Base-by-base conservation (phyloP, 495 filamentous ascomycete genomes). In the Thermochaetoides thermophila region DNA sequence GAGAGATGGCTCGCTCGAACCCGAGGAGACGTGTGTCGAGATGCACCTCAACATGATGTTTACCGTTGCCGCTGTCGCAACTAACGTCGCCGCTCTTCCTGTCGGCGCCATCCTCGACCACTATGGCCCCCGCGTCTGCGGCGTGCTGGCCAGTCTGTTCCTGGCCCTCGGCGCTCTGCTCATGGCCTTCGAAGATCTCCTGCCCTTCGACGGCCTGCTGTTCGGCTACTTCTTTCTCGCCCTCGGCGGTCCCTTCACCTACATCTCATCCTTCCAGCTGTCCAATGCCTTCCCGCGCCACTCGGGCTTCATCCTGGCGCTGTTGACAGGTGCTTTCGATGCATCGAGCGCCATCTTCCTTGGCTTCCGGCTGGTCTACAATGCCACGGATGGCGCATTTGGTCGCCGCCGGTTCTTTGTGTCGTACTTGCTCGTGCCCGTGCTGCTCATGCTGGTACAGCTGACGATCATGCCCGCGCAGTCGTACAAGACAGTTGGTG, bases 31-130 rank as follows among this genome's bases (percentile, higher is more conserved):
- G 0, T 65, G 66, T 34, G 70, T 84, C 13, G 84, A 93, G 50
- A 74, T 92, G 29, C 70, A 77, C 29, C 64, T 92, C 29, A 94
- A 94, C 52, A 56, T 92, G 37, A 92, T 94, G 85, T 92, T 94
- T 62, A 93, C 84, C 19, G 66, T 81, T 22, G 84, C 84, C n/a
- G 84, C 83, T 10, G 85, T 92, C 12, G 76, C 69, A 4, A 92
- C 85, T 22, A 72, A 70, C 30, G 77, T 87, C 12, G 76, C 72
- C 12, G 85, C 84, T 7, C 62, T 92, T 3, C 83, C 84, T 9
- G 72, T 92, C 3, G 85, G 85, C 23, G 82, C 84, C 1, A 79
- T 93, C 26, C 64, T 93, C 4, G 85, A 95, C 48, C 67, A 71
- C 29, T 91, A 72, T 46, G 86, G 85, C 1, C 85, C 85, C 12